Evolutionary conservation across 805 yeast genomes (phyloP).

Genomic region (Teunomyces barrocoloradensis): DNA sequence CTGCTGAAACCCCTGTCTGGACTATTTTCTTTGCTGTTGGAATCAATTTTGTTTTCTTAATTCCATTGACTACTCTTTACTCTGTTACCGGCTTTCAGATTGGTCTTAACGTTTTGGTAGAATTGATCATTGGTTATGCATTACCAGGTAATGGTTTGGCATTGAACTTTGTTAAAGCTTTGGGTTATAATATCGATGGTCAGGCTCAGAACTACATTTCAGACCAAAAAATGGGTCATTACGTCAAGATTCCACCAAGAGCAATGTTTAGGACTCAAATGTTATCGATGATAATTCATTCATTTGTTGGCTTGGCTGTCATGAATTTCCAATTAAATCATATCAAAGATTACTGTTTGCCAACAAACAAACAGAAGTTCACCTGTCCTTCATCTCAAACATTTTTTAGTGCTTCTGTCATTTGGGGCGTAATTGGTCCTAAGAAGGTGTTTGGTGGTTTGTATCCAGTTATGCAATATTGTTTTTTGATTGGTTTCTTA

Average conservation of each 20-base stretch:
- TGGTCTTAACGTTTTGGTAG: constrained; percentile 36
- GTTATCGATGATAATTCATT: constrained; percentile 17
- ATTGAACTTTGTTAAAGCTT: constrained; percentile 51
- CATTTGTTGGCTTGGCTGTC: constrained; percentile 22
- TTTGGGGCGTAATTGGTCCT: constrained; percentile 58
- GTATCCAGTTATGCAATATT: constrained; percentile 32
- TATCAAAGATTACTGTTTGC: constrained; percentile 20
- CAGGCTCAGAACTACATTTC: constrained; percentile 55
- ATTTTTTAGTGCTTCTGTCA: constrained; percentile 53
- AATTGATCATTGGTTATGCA: constrained; percentile 37
- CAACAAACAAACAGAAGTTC: constrained; percentile 21
- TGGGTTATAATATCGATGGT: constrained; percentile 54
- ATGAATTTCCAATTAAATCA: constrained; percentile 16
- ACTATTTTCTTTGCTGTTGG: constrained; percentile 33
- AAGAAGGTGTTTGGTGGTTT: constrained; percentile 31
- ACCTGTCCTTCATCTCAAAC: constrained; percentile 28
- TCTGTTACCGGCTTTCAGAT: constrained; percentile 31
- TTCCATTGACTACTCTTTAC: constrained; percentile 28
- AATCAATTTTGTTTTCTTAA: constrained; percentile 31
- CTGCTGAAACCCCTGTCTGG: constrained; percentile 37
- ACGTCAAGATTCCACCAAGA: constrained; percentile 62
- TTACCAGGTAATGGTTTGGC: constrained; percentile 37
- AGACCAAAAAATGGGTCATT: constrained; percentile 64
- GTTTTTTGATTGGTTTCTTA: constrained; percentile 34
- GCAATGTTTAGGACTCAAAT: constrained; percentile 47